A percentile compares a stretch with the other conserved stretches of the same genome.
Evolutionary conservation across 176 grass and related monocot genomes (phyloP).

Genomic region (Oryza nivara): DNA sequence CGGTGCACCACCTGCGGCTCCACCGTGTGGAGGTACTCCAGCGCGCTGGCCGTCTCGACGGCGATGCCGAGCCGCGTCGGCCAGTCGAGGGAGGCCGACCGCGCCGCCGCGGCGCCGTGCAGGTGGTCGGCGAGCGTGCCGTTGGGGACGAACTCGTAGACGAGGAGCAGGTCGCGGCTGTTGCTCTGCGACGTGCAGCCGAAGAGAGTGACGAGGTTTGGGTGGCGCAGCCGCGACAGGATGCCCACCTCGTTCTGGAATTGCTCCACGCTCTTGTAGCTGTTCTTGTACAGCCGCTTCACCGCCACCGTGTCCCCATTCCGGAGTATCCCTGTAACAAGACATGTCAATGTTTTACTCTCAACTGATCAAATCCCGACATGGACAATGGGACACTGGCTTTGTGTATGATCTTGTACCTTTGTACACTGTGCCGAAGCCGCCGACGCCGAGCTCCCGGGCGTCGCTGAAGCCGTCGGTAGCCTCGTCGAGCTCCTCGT

Average conservation of each 20-base stretch:
- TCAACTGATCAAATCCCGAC: not conserved
- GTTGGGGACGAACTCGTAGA: conserved; percentile 73
- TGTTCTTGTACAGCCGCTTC: conserved; percentile 76
- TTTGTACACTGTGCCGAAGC: conserved; percentile 67
- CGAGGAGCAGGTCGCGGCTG: conserved; percentile 57
- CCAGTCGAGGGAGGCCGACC: conserved; percentile 24
- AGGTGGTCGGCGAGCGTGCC: conserved; percentile 72
- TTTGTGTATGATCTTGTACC: conserved; percentile 10
- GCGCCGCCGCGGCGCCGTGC: not conserved
- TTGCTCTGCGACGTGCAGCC: conserved; percentile 52
- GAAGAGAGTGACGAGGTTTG: conserved; percentile 61
- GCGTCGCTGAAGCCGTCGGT: conserved; percentile 49
- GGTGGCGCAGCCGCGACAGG: conserved; percentile 63
- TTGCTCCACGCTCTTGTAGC: conserved; percentile 62
- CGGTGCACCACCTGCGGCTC: conserved; percentile 60
- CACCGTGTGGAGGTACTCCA: conserved; percentile 54
- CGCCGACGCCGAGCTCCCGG: conserved; percentile 55
- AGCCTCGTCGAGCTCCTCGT: conserved; percentile 63
- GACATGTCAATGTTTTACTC: not conserved
- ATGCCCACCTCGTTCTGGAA: conserved; percentile 75
- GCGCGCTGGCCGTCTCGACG: conserved; percentile 57
- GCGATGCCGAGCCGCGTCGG: conserved; percentile 36
- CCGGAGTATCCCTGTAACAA: conserved; percentile 30
- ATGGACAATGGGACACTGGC: not conserved
- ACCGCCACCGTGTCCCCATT: conserved; percentile 59